A percentile compares a stretch with the other conserved stretches of the same genome.
These are phyloP conservation scores for Penicillium sp. DNA, from an alignment of 2,329 filamentous ascomycete species.

Conservation along the genomic window DNA sequence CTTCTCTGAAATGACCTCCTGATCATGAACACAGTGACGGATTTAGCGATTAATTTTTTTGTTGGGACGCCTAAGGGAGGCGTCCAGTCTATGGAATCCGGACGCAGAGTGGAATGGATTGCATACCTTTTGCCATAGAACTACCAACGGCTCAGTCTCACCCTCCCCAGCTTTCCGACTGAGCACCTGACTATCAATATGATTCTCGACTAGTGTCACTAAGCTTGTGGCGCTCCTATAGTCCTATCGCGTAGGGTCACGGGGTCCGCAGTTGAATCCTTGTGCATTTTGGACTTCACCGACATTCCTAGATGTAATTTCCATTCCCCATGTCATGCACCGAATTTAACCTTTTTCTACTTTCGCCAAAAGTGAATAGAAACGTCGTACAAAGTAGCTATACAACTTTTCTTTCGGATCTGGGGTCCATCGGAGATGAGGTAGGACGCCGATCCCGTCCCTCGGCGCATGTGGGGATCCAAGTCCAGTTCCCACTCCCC, in stretches of 20 bases:
- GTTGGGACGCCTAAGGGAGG: background rate
- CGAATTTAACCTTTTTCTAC: background rate
- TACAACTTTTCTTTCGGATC: background rate
- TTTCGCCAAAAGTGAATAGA: background rate
- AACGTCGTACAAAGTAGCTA: too few species aligned
- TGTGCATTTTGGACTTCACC: background rate
- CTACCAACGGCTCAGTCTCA: background rate
- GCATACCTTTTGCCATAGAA: slow-evolving; percentile 3
- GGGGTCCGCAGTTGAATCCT: background rate
- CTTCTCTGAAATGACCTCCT: slow-evolving; percentile 5
- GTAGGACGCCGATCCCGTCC: background rate
- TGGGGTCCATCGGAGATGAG: background rate
- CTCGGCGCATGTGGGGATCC: background rate
- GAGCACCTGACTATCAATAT: slow-evolving; percentile 5
- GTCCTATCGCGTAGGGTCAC: background rate
- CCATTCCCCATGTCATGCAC: background rate
- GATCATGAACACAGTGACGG: slow-evolving; percentile 20
- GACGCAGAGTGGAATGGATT: background rate
- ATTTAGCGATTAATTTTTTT: slow-evolving; percentile 20
- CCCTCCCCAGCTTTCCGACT: background rate
- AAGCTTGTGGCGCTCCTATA: slow-evolving; percentile 1
- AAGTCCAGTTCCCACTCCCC: background rate
- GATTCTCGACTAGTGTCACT: background rate
- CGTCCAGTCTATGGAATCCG: background rate
- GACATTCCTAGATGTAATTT: background rate